phyloP scores from a whole-genome alignment of 441 rosid genomes.

The Metrosideros polymorpha region DNA sequence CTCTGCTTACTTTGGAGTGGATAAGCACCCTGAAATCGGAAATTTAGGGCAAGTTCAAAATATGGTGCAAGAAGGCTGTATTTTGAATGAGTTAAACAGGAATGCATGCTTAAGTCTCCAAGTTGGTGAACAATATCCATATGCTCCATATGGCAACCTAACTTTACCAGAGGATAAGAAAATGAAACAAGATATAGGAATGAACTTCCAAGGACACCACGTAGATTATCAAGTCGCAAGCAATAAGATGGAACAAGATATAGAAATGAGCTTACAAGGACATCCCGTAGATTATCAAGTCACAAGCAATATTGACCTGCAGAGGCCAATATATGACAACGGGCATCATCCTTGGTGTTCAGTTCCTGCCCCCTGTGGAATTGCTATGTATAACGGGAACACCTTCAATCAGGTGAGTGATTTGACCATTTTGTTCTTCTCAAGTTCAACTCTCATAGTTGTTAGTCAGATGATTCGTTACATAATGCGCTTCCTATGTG shows the following conservation, averaged over 20 bases:
- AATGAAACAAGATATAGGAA: conserved; percentile 26
- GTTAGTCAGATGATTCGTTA: neutral
- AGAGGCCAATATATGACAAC: conserved; percentile 25
- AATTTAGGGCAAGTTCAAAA: conserved; percentile 35
- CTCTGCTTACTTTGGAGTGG: conserved; percentile 42
- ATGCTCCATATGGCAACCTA: conserved; percentile 22
- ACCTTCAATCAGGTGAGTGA: conserved; percentile 32
- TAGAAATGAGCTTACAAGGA: conserved; percentile 33
- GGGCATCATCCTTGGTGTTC: conserved; percentile 30
- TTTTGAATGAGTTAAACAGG: conserved; percentile 37
- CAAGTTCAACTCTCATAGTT: neutral
- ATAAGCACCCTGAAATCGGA: conserved; percentile 42
- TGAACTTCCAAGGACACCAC: conserved; percentile 33
- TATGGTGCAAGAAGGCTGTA: conserved; percentile 21
- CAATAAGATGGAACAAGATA: conserved; percentile 27
- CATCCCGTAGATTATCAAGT: conserved; percentile 27
- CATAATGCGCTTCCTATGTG: neutral
- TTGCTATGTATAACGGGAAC: conserved; percentile 25
- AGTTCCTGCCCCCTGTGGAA: conserved; percentile 25
- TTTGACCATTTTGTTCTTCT: neutral
- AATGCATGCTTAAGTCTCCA: conserved; percentile 40
- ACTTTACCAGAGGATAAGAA: conserved; percentile 26
- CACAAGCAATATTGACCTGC: conserved; percentile 28
- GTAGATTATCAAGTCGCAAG: conserved; percentile 24
- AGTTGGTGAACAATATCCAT: conserved; percentile 48